Evolutionary conservation across 2,329 filamentous ascomycete species (phyloP).

Genomic region (Zasmidium cellare): DNA sequence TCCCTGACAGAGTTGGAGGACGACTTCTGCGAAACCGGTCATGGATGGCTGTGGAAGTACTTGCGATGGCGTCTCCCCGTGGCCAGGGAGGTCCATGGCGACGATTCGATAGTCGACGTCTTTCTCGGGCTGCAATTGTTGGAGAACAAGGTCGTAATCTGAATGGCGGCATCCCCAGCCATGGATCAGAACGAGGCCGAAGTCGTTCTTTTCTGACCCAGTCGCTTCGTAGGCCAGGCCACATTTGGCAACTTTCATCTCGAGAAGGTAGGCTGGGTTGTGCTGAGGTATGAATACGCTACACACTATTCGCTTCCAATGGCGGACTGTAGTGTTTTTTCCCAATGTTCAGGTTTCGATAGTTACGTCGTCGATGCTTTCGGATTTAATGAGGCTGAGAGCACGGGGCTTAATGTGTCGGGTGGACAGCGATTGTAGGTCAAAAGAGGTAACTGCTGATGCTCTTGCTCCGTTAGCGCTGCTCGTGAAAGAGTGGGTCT

Average conservation of each 20-base stretch:
- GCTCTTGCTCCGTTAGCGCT: neutral
- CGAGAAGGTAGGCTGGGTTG: no score
- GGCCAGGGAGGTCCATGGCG: slow-evolving; percentile 15
- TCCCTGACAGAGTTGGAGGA: slow-evolving; percentile 2
- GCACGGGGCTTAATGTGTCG: no score
- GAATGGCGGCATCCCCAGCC: slow-evolving; percentile 15
- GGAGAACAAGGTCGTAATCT: slow-evolving; percentile 5
- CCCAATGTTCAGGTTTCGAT: no score
- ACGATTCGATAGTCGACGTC: neutral
- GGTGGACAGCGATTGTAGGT: no score
- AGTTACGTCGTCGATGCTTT: no score
- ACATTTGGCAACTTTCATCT: neutral
- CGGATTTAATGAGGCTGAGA: neutral
- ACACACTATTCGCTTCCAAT: no score
- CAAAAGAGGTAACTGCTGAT: no score
- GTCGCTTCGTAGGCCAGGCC: neutral
- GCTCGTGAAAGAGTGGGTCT: neutral
- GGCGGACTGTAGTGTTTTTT: no score
- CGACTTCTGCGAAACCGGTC: slow-evolving; percentile 3
- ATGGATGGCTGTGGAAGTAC: slow-evolving; percentile 3
- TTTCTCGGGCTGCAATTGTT: neutral
- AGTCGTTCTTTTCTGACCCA: neutral
- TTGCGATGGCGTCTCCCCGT: slow-evolving; percentile 6
- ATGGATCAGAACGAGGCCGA: slow-evolving; percentile 11
- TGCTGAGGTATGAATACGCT: no score